phyloP scores from a whole-genome alignment of 371 early-diverging fungal species.

The Apophysomyces elegans region DNA sequence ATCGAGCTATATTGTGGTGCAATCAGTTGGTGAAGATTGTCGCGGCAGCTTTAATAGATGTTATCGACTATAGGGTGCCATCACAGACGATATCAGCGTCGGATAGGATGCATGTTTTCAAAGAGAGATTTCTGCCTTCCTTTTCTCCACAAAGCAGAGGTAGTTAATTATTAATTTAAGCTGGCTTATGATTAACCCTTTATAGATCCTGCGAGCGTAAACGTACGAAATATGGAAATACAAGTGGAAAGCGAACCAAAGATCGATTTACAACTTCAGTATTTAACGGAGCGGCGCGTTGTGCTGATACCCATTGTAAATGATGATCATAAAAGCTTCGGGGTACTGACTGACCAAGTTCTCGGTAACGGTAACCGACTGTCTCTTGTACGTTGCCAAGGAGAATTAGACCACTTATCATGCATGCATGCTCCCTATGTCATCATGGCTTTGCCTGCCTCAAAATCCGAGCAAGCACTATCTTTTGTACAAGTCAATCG shows the following conservation, averaged over 20 bases:
- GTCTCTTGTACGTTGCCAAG: neutral
- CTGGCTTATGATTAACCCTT: neutral
- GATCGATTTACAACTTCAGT: neutral
- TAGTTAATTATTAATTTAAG: neutral
- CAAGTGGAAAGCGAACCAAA: neutral
- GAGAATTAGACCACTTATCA: neutral
- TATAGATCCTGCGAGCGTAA: neutral
- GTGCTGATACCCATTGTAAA: neutral
- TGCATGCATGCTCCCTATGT: neutral
- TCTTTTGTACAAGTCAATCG: conserved; percentile 8
- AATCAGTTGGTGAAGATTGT: conserved; percentile 77
- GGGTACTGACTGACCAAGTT: conserved; percentile 38
- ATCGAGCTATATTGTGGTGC: conserved; percentile 93
- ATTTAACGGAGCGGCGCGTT: neutral
- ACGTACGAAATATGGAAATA: neutral
- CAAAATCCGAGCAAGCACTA: conserved; percentile 21
- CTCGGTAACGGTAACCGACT: conserved; percentile 27
- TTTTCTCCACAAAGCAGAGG: neutral
- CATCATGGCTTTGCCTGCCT: conserved; percentile 5
- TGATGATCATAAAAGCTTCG: conserved; percentile 24
- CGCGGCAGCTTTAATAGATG: conserved; percentile 53
- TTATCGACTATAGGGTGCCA: conserved; percentile 52
- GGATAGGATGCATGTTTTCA: conserved; percentile 23
- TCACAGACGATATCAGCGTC: conserved; percentile 5
- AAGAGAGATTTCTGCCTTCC: conserved; percentile 6